A percentile compares a stretch with the other conserved stretches of the same genome.
Conservation (phyloP, 306 rosid species). For the Malus sieversii region DNA sequence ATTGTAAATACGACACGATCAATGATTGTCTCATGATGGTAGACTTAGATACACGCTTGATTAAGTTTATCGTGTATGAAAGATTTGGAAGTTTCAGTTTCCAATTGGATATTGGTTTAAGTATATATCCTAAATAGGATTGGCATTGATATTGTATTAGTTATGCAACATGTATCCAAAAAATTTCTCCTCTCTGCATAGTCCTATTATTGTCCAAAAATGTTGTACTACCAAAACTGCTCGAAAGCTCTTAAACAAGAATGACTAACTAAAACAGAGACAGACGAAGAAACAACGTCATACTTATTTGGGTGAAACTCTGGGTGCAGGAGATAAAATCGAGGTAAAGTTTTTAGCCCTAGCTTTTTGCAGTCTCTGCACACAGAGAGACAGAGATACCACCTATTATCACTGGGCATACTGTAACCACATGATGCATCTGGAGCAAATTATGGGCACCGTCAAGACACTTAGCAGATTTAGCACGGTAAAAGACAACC, state of each 20-base stretch:
- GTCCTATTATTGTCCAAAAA: no score
- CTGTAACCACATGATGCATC: conserved; percentile 1
- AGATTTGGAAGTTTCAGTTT: background rate
- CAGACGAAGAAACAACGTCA: background rate
- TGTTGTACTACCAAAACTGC: no score
- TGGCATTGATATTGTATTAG: background rate
- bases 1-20: background rate
- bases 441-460: conserved; percentile 26
- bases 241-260: no score
- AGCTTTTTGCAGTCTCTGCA: background rate
- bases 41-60: background rate
- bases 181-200: no score
- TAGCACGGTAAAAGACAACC: conserved; percentile 29
- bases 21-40: background rate
- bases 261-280: background rate
- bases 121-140: background rate
- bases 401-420: background rate
- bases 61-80: background rate
- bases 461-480: conserved; percentile 25
- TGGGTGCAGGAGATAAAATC: background rate
- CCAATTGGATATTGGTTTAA: background rate
- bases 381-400: background rate
- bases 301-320: background rate
- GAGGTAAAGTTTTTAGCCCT: background rate
- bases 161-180: background rate